Conservation (phyloP, 2,329 filamentous ascomycete genomes). For the Ophiostoma tasmaniense region DNA sequence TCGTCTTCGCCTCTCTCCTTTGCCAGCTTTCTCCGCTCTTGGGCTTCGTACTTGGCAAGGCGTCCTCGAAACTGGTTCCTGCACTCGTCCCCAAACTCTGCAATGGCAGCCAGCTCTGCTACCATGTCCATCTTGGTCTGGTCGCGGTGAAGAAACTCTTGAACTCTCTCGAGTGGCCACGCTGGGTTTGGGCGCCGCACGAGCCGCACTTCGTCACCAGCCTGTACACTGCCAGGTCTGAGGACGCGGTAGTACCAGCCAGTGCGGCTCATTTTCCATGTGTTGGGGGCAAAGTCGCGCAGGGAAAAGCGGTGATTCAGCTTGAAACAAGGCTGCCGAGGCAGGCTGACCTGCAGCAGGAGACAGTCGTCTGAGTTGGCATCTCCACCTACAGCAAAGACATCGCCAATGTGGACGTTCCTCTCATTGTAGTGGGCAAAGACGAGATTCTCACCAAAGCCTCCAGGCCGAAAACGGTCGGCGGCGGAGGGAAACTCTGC, state of each 20-base stretch:
- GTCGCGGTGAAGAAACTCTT: slow-evolving; percentile 26
- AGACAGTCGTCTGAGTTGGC: slow-evolving; percentile 27
- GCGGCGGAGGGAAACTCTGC: not conserved
- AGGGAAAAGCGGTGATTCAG: slow-evolving; percentile 59
- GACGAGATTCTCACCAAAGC: not conserved
- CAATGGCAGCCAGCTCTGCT: not conserved
- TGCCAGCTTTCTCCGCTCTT: not conserved
- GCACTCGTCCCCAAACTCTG: not conserved
- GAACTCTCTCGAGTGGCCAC: slow-evolving; percentile 56
- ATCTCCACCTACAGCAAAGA: not conserved
- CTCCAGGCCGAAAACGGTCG: not conserved
- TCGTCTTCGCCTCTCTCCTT: not conserved
- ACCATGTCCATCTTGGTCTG: not conserved
- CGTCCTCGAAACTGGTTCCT: not conserved
- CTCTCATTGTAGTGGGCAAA: not conserved
- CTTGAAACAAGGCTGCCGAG: slow-evolving; percentile 59
- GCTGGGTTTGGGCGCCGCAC: slow-evolving; percentile 46
- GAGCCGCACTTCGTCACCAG: slow-evolving; percentile 49
- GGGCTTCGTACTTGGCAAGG: not conserved
- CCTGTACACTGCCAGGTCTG: slow-evolving; percentile 42
- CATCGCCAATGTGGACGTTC: not conserved
- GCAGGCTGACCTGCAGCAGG: slow-evolving; percentile 50
- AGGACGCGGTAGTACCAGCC: slow-evolving; percentile 61
- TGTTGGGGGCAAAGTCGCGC: slow-evolving; percentile 51
- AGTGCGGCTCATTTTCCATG: slow-evolving; percentile 48